Conservation (phyloP, 352 stramenopile genomes). For the Phytophthora sansomeana region DNA sequence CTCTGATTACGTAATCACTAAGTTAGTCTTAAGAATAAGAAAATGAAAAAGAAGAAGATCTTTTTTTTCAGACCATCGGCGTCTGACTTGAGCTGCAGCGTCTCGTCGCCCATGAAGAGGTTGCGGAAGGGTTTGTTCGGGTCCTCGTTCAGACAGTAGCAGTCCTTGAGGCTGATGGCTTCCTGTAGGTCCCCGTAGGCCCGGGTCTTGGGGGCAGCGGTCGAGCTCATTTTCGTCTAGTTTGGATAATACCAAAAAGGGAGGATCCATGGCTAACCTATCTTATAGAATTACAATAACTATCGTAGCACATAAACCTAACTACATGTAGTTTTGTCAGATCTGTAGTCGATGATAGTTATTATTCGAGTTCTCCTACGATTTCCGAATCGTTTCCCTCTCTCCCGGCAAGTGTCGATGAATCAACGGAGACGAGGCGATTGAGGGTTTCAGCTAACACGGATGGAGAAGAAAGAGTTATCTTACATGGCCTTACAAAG, state of each 20-base stretch:
- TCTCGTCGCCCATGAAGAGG: slow-evolving; percentile 82
- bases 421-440: background rate
- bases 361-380: too few relatives aligned
- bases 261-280: background rate
- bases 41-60: slow-evolving; percentile 3
- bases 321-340: background rate
- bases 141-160: slow-evolving; percentile 86
- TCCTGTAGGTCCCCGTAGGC: slow-evolving; percentile 70
- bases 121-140: slow-evolving; percentile 75
- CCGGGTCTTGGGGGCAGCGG: slow-evolving; percentile 45
- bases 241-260: background rate
- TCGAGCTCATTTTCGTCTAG: slow-evolving; percentile 40
- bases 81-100: slow-evolving; percentile 81
- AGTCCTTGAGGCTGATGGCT: slow-evolving; percentile 62
- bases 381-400: too few relatives aligned
- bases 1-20: slow-evolving; percentile 43
- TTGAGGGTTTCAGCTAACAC: background rate
- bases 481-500: background rate
- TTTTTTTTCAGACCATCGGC: slow-evolving; percentile 55
- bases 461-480: background rate
- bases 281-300: too few relatives aligned
- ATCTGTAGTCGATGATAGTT: too few relatives aligned
- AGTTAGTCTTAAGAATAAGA: slow-evolving; percentile 11
- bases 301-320: too few relatives aligned
- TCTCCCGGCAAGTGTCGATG: too few relatives aligned